Evolutionary conservation across 495 filamentous ascomycete genomes (phyloP).

Genomic region (Rusavskia elegans): DNA sequence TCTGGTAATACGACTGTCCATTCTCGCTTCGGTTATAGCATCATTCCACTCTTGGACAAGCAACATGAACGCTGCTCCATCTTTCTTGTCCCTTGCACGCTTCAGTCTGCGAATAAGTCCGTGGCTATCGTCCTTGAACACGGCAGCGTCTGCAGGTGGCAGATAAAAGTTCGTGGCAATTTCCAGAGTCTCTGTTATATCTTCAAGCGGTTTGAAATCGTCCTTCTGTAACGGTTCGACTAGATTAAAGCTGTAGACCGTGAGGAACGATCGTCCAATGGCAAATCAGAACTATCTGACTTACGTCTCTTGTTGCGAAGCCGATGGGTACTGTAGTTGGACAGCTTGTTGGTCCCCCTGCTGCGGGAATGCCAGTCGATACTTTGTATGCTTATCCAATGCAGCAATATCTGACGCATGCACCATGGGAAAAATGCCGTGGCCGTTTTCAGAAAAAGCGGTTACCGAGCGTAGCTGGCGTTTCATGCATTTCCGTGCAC

Average conservation of each 20-base stretch:
- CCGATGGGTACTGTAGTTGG: conserved; percentile 57
- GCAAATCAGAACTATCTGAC: conserved; percentile 3
- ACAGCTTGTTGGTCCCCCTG: conserved; percentile 36
- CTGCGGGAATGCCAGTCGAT: conserved; percentile 26
- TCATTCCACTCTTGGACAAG: conserved; percentile 65
- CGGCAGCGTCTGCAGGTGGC: conserved; percentile 41
- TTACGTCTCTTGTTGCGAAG: conserved; percentile 51
- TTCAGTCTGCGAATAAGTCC: conserved; percentile 61
- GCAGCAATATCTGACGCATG: conserved; percentile 55
- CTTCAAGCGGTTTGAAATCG: conserved; percentile 70
- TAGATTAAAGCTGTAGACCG: conserved; percentile 50
- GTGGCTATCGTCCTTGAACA: conserved; percentile 54
- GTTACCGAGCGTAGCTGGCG: conserved; percentile 43
- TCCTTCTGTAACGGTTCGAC: conserved; percentile 57
- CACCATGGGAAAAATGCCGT: conserved; percentile 36
- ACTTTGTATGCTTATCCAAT: conserved; percentile 27
- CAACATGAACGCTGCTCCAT: conserved; percentile 49
- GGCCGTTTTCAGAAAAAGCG: conserved; percentile 40
- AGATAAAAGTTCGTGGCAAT: conserved; percentile 60
- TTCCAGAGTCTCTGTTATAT: conserved; percentile 68
- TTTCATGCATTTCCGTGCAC: conserved; percentile 36
- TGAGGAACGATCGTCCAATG: not conserved
- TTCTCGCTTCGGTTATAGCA: conserved; percentile 38
- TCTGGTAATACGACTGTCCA: conserved; percentile 49
- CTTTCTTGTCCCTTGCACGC: conserved; percentile 44